Conservation (phyloP, 1,139 yeast genomes). For the Yarrowia galli region DNA sequence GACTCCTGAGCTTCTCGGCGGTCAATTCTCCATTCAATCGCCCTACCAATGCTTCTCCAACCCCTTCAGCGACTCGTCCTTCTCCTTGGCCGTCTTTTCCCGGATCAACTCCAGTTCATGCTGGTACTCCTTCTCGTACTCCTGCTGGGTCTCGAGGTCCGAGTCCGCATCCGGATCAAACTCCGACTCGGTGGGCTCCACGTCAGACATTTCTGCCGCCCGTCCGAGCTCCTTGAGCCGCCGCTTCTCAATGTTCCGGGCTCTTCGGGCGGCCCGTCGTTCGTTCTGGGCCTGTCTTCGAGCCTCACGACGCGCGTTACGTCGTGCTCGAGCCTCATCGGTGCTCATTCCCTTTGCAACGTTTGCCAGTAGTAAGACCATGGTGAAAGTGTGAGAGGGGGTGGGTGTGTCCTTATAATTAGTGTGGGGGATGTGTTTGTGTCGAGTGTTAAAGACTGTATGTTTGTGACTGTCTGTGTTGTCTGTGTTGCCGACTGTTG, state of each 20-base stretch:
- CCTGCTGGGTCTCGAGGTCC: slow-evolving; percentile 15
- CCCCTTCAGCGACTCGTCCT: slow-evolving; percentile 10
- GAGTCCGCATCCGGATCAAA: slow-evolving; percentile 22
- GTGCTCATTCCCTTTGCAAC: slow-evolving; percentile 7
- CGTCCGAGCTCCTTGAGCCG: slow-evolving; percentile 25
- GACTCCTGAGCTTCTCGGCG: neutral
- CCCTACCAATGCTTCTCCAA: slow-evolving; percentile 15
- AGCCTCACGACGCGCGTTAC: neutral
- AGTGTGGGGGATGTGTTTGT: neutral
- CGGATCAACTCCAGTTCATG: slow-evolving; percentile 10
- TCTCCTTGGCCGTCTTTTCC: slow-evolving; percentile 30
- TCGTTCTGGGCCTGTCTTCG: slow-evolving; percentile 2
- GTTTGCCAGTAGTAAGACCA: slow-evolving; percentile 6
- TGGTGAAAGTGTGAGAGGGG: neutral
- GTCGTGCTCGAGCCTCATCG: neutral
- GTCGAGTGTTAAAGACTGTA: neutral
- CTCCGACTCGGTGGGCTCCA: slow-evolving; percentile 15
- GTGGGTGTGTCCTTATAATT: neutral
- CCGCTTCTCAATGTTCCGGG: neutral
- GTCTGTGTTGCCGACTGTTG: too few species aligned
- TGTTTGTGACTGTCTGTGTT: too few species aligned
- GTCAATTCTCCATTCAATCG: neutral
- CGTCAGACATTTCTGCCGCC: slow-evolving; percentile 4
- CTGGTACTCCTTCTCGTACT: slow-evolving; percentile 12
- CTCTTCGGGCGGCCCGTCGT: slow-evolving; percentile 7